These are phyloP conservation scores for Ulvella scutata DNA, from an alignment of 139 green algal genomes.

Conservation along the genomic window DNA sequence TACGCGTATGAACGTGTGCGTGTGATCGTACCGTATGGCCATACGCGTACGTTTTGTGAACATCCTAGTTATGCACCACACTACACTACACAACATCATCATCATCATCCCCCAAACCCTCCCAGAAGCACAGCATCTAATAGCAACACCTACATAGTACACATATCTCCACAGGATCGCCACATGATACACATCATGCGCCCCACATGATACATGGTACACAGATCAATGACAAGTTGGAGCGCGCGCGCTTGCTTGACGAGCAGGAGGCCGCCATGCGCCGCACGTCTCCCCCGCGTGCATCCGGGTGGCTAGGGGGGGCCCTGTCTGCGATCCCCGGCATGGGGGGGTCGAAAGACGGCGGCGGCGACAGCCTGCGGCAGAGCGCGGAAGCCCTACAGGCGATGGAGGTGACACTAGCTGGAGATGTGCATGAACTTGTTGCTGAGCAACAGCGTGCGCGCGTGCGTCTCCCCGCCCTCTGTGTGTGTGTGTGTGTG, in stretches of 20 bases:
- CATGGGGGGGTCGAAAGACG: not conserved
- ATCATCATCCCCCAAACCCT: no score
- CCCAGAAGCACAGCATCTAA: no score
- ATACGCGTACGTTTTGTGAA: no score
- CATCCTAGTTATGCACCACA: no score
- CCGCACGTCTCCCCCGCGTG: not conserved
- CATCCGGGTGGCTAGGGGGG: not conserved
- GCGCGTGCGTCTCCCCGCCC: constrained; percentile 7
- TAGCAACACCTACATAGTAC: no score
- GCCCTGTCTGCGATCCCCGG: not conserved
- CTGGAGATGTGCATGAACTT: constrained; percentile 61
- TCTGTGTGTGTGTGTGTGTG: not conserved
- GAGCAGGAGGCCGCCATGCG: not conserved
- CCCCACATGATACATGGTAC: no score
- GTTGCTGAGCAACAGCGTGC: constrained; percentile 41
- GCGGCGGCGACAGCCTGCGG: not conserved
- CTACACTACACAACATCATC: no score
- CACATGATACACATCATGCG: no score
- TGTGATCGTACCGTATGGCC: no score
- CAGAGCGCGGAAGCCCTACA: constrained; percentile 20
- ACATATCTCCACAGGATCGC: no score
- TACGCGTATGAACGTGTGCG: no score
- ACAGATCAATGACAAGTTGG: not conserved
- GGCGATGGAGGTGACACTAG: constrained; percentile 33
- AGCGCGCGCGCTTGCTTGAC: not conserved